These are phyloP conservation scores for Talaromyces nanjingensis DNA, from an alignment of 495 filamentous ascomycete species.

Conservation along the genomic window DNA sequence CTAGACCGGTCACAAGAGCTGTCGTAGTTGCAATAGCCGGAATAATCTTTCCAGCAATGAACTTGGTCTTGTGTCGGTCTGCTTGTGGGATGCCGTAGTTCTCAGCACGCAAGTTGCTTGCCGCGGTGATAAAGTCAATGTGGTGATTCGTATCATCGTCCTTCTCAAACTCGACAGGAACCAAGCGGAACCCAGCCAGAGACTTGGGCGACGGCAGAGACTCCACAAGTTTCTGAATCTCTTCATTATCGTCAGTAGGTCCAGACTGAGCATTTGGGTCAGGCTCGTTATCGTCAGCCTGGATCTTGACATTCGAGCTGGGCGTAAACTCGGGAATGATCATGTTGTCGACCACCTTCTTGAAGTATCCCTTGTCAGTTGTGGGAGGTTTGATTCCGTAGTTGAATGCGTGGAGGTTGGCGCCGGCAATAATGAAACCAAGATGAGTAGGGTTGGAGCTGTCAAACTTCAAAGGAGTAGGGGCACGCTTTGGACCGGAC, in stretches of 20 bases:
- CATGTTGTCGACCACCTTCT: constrained; percentile 79
- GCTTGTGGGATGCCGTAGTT: constrained; percentile 95
- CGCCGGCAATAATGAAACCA: constrained; percentile 76
- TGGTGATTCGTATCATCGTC: constrained; percentile 97
- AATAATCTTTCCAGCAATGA: constrained; percentile 99
- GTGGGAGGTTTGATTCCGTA: constrained; percentile 80
- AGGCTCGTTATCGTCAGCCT: constrained; percentile 90
- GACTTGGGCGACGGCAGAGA: constrained; percentile 69
- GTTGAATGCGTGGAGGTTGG: constrained; percentile 95
- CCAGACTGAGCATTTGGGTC: constrained; percentile 72
- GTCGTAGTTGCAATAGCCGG: constrained; percentile 98
- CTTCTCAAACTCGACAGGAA: constrained; percentile 97
- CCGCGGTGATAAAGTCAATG: constrained; percentile 98
- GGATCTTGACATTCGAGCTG: constrained; percentile 89
- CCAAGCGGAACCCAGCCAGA: constrained; percentile 78
- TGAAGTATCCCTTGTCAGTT: constrained; percentile 59
- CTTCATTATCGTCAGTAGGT: constrained; percentile 57
- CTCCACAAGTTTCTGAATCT: constrained; percentile 59
- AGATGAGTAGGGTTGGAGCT: constrained; percentile 75
- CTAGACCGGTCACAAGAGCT: constrained; percentile 88
- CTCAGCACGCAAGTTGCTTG: constrained; percentile 91
- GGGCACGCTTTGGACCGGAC: constrained; percentile 97
- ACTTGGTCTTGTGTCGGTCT: constrained; percentile 96
- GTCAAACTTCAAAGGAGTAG: constrained; percentile 85
- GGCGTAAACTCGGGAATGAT: constrained; percentile 95